phyloP scores from a whole-genome alignment of 2,329 filamentous ascomycete genomes.

The Zymoseptoria brevis region DNA sequence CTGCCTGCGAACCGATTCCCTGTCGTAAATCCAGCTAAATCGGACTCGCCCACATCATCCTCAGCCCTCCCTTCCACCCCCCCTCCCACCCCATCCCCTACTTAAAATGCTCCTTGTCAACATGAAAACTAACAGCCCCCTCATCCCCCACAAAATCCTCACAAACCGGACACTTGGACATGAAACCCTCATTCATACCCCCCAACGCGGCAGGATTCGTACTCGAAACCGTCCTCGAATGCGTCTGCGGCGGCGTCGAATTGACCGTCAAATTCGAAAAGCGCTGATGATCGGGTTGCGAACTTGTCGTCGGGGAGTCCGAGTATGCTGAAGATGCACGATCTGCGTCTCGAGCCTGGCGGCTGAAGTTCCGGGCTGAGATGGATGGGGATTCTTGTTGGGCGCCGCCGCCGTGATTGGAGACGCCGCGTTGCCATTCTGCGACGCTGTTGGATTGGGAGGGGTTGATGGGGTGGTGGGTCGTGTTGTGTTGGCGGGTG shows the following conservation, averaged over 20 bases:
- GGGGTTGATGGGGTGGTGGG: conserved; percentile 8
- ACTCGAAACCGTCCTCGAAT: background rate
- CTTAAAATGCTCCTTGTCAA: conserved; percentile 24
- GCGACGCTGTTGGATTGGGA: conserved; percentile 8
- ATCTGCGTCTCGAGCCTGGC: background rate
- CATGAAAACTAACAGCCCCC: conserved; percentile 28
- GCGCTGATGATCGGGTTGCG: background rate
- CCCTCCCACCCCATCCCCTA: conserved; percentile 9
- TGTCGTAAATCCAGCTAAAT: background rate
- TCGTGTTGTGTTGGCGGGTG: conserved; percentile 5
- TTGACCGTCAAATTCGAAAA: background rate
- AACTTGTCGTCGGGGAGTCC: background rate
- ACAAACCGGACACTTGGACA: conserved; percentile 26
- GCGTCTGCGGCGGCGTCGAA: background rate
- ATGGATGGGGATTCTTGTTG: background rate
- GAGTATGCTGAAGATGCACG: conserved; percentile 1
- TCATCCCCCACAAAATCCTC: conserved; percentile 28
- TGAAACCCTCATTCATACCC: background rate
- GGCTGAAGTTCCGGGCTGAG: background rate
- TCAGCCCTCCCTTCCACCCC: too few species aligned
- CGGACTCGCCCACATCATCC: background rate
- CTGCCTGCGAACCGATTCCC: background rate
- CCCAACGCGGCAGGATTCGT: background rate
- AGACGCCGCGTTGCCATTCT: conserved; percentile 15
- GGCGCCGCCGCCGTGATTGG: background rate